phyloP scores from a whole-genome alignment of 768 basidiomycete genomes.

The Lactarius evosmus region DNA sequence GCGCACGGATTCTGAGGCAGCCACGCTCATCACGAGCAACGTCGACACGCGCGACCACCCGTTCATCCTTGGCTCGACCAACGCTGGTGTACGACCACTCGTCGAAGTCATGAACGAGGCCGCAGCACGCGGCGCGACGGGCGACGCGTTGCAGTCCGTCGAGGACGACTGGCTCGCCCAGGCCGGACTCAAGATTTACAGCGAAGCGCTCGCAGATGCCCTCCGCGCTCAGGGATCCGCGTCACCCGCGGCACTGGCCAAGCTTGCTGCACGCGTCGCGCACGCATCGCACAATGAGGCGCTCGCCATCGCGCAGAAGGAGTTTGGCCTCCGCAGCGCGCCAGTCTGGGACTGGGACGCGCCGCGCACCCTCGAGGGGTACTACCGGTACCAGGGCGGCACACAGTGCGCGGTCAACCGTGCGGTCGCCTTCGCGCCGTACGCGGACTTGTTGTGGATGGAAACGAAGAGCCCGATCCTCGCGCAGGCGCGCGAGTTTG shows the following conservation, averaged over 20 bases:
- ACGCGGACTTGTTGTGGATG: slow-evolving; percentile 93
- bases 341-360: slow-evolving; percentile 97
- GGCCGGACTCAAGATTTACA: slow-evolving; percentile 81
- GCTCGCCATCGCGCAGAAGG: slow-evolving; percentile 68
- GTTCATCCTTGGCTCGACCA: slow-evolving; percentile 93
- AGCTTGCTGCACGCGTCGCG: slow-evolving; percentile 61
- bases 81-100: slow-evolving; percentile 63
- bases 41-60: slow-evolving; percentile 97
- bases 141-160: slow-evolving; percentile 76
- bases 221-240: slow-evolving; percentile 54
- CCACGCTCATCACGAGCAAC: slow-evolving; percentile 94
- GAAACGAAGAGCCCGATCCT: slow-evolving; percentile 95
- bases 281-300: slow-evolving; percentile 69
- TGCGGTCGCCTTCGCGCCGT: slow-evolving; percentile 89
- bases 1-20: slow-evolving; percentile 96
- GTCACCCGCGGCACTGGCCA: slow-evolving; percentile 47
- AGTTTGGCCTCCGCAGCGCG: slow-evolving; percentile 67
- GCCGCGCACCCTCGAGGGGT: slow-evolving; percentile 92
- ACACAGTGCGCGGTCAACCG: slow-evolving; percentile 93
- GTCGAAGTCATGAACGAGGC: slow-evolving; percentile 82
- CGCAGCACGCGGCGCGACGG: slow-evolving; percentile 74
- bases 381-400: slow-evolving; percentile 95
- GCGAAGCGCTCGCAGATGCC: slow-evolving; percentile 65
- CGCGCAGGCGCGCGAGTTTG: slow-evolving; percentile 88
- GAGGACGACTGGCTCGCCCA: slow-evolving; percentile 83